Base-by-base conservation (phyloP, 129 eudicot genomes). In the Chrysanthemum seticuspe region DNA sequence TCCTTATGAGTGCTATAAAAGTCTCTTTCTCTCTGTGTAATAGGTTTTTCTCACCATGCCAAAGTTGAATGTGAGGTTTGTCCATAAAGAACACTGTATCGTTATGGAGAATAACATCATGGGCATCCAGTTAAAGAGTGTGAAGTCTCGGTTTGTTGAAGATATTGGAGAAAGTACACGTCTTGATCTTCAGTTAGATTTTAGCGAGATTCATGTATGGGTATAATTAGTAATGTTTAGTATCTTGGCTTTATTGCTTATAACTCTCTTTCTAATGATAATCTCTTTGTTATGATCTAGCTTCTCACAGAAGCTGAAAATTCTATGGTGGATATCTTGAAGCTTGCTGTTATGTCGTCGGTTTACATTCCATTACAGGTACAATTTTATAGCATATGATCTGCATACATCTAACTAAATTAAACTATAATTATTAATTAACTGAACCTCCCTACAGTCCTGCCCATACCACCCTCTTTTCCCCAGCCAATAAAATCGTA, bases 171-270 rank as follows among this genome's bases (percentile, higher is more conserved):
- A 94, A 81, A 94, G 97, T 80, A 87, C 87, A 36, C 87, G 87
- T 67, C 93, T 94, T 77, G 97, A 90, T 82, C 76, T 90, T 82
- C 93, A 88, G 76, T 31, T 94, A 87, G 99, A 94, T 72, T 90
- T 90, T 73, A 90, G 99, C 71, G 97, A 94, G 86, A 94, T 94
- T 82, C 87, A 90, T 90, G 99, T 94, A 88, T 71, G 92, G 62
- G 10, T 40, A 49, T 47, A 68, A 72, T 58, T 15, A 27, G 16
- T 61, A 72, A 58, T 68, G 58, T 27, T 71, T 23, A 49, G 31
- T 56, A 29, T 34, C 68, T 68, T 51, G 34, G 59, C 27, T 69
- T 54, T 75, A 10, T 19, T 31, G 49, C 51, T 65, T 25, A 58
- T 58, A 34, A 58, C 67, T 68, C 53, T n/a, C 49, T 75, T 56